These are phyloP conservation scores for Pleomassaria siparia DNA, from an alignment of 2,329 filamentous ascomycete species.

Conservation along the genomic window DNA sequence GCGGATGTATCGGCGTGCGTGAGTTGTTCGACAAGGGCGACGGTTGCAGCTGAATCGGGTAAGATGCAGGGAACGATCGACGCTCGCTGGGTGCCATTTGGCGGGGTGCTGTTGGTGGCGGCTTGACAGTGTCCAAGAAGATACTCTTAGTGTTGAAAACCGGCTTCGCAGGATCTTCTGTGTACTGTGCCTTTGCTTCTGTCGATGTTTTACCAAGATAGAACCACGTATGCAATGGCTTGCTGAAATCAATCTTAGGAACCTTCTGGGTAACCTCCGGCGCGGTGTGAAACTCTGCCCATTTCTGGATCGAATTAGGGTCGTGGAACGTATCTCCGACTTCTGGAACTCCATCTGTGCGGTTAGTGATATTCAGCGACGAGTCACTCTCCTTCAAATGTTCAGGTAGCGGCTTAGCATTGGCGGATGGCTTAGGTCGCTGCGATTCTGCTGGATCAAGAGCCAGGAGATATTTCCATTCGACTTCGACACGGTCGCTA, in stretches of 20 bases:
- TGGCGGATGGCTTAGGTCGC: slow-evolving; percentile 72
- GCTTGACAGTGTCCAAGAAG: slow-evolving; percentile 68
- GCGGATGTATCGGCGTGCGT: slow-evolving; percentile 34
- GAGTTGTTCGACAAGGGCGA: slow-evolving; percentile 34
- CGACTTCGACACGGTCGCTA: slow-evolving; percentile 74
- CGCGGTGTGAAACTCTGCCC: slow-evolving; percentile 69
- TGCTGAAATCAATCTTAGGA: slow-evolving; percentile 70
- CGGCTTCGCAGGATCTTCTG: slow-evolving; percentile 68
- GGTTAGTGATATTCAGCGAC: slow-evolving; percentile 48
- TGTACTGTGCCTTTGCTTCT: slow-evolving; percentile 88
- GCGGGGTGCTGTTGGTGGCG: slow-evolving; percentile 39
- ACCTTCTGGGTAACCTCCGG: slow-evolving; percentile 52
- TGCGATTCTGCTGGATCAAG: slow-evolving; percentile 70
- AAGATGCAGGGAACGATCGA: slow-evolving; percentile 42
- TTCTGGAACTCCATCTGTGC: slow-evolving; percentile 52
- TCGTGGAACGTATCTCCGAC: slow-evolving; percentile 52
- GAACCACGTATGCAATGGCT: slow-evolving; percentile 79
- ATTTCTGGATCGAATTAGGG: slow-evolving; percentile 48
- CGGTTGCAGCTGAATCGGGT: slow-evolving; percentile 51
- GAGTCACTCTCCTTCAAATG: slow-evolving; percentile 51
- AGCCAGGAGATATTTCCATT: slow-evolving; percentile 82
- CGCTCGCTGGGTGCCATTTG: slow-evolving; percentile 32
- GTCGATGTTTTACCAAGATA: slow-evolving; percentile 86
- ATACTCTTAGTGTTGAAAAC: slow-evolving; percentile 69
- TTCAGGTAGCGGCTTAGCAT: slow-evolving; percentile 69